A percentile compares a stretch with the other conserved stretches of the same genome.
These are phyloP conservation scores for Castanopsis chinensis DNA, from an alignment of 306 rosid species.

Conservation along the genomic window DNA sequence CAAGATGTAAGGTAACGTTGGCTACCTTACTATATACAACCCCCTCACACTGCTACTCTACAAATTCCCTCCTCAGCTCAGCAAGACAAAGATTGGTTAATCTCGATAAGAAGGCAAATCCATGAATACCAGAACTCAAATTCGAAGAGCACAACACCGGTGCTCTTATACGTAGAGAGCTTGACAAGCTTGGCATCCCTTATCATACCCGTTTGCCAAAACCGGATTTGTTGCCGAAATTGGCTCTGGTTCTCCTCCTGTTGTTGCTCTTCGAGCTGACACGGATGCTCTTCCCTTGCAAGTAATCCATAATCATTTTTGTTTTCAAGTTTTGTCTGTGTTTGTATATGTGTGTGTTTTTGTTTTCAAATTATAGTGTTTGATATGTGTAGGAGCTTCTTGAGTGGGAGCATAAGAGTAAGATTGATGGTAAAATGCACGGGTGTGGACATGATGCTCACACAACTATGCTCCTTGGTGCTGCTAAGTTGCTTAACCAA, in stretches of 20 bases:
- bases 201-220: conserved; percentile 60
- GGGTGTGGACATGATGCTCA: conserved; percentile 84
- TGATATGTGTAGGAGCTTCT: conserved; percentile 53
- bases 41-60: too few relatives aligned
- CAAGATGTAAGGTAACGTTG: too few relatives aligned
- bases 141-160: conserved; percentile 68
- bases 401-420: conserved; percentile 76
- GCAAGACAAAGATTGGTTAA: conserved; percentile 52
- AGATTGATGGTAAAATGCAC: conserved; percentile 68
- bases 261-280: conserved; percentile 43
- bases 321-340: neutral
- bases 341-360: neutral
- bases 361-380: neutral
- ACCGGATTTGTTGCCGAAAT: conserved; percentile 41
- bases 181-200: conserved; percentile 47
- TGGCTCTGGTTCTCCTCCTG: conserved; percentile 33
- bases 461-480: conserved; percentile 71
- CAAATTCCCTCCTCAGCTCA: too few relatives aligned
- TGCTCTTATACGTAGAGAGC: conserved; percentile 55
- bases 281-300: conserved; percentile 42
- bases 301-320: neutral
- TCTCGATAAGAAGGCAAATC: conserved; percentile 57
- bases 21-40: too few relatives aligned
- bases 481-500: conserved; percentile 63
- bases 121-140: conserved; percentile 62